Base-by-base conservation (phyloP, 2,329 filamentous ascomycete species). In the Aspergillus aculeatinus region DNA sequence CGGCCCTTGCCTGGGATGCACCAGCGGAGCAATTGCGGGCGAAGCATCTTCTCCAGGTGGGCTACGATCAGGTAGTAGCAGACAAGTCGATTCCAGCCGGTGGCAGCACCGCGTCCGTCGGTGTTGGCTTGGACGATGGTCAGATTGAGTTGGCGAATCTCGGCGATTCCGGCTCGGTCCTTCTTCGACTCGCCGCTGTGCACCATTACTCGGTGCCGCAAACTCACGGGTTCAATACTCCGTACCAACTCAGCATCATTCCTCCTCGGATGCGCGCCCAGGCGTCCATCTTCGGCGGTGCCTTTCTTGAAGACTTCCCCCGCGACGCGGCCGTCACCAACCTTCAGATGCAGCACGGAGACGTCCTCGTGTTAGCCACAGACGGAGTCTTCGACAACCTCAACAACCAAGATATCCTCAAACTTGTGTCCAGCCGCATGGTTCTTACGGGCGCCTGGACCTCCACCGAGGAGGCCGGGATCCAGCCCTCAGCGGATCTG, bases 381-480 rank as follows among this genome's bases (percentile, higher is more conserved):
- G 95, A 99, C 75, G 95, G 95, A 4, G 89, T 98, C 4, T 95
- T 95, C 85, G 95, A 99, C 75, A 99, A 99, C 69, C 82, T 99
- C 33, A 95, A 91, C 71, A 90, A 92, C 69, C 90, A 96, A 71
- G 92, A 99, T 66, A 89, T 96, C 31, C 83, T 99, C 12, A 86
- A 87, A 61, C 87, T 96, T 55, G 87, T 94, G 27, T 94, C 89
- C 65, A 82, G 84, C 52, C 82, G 87, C 29, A 96, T 99, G 92
- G 81, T 87, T 35, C 80, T 83, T 14, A 80, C 82, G 4, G 89
- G 89, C 3, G 92, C 91, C 0, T 97, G 93, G 92, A 80, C 84
- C 21, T 82, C 83, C 67, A 85, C 84, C 1, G 79, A 77, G 0
- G 77, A 85, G 3, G 80, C 82, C 6, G 87, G 87, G 3, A 85